phyloP scores from a whole-genome alignment of 2,329 filamentous ascomycete genomes.

The Neoarthrinium moseri region DNA sequence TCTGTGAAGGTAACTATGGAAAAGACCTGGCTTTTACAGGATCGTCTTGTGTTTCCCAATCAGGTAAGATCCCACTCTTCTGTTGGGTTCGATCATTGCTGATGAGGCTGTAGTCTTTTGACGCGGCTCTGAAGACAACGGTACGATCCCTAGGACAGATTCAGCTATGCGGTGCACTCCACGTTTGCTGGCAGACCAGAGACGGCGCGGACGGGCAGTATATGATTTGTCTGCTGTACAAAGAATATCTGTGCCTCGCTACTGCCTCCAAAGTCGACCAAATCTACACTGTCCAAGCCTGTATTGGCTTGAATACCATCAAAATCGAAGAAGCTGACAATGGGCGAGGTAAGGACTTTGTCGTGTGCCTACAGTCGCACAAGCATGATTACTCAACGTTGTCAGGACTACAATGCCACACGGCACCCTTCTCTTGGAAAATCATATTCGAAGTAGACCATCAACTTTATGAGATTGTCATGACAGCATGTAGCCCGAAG shows the following conservation, averaged over 20 bases:
- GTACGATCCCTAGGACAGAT: slow-evolving; percentile 80
- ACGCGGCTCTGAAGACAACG: slow-evolving; percentile 48
- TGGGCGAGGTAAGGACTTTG: slow-evolving; percentile 58
- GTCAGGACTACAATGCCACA: slow-evolving; percentile 81
- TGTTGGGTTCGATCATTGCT: background rate
- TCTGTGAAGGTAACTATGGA: slow-evolving; percentile 69
- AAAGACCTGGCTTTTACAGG: slow-evolving; percentile 82
- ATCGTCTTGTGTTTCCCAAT: slow-evolving; percentile 72
- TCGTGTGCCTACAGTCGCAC: background rate
- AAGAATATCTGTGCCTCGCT: slow-evolving; percentile 75
- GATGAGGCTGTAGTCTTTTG: background rate
- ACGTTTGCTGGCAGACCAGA: slow-evolving; percentile 77
- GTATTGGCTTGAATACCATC: slow-evolving; percentile 65
- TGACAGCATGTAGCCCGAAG: slow-evolving; percentile 79
- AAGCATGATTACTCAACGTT: slow-evolving; percentile 15
- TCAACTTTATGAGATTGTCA: slow-evolving; percentile 77
- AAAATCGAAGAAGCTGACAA: slow-evolving; percentile 74
- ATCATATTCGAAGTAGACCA: slow-evolving; percentile 76
- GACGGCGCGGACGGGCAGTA: slow-evolving; percentile 72
- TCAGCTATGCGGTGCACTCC: slow-evolving; percentile 76
- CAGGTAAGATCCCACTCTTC: slow-evolving; percentile 50
- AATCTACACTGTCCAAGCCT: slow-evolving; percentile 72
- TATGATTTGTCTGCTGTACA: slow-evolving; percentile 83
- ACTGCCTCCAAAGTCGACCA: slow-evolving; percentile 62
- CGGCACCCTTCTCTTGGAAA: slow-evolving; percentile 89